A percentile compares a stretch with the other conserved stretches of the same genome.
Evolutionary conservation across 192 early-diverging fungal species (phyloP).

Genomic region (Radiomyces spectabilis): DNA sequence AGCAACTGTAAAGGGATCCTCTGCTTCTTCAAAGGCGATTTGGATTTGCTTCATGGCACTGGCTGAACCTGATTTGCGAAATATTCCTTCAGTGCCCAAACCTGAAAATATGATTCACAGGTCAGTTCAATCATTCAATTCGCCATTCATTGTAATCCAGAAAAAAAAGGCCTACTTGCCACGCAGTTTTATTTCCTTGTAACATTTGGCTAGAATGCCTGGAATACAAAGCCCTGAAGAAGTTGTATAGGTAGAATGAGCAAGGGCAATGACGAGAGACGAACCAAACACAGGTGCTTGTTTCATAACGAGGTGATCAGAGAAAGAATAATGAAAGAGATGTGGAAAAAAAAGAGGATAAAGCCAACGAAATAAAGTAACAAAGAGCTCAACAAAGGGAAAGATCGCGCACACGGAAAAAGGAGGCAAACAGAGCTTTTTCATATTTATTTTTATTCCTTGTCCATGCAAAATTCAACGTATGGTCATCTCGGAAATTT

Average conservation of each 20-base stretch:
- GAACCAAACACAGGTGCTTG: conserved; percentile 1
- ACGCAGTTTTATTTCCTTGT: not conserved
- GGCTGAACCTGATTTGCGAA: conserved; percentile 1
- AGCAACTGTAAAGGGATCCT: not conserved
- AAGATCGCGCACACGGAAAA: no score
- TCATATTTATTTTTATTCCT: no score
- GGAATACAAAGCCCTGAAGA: not conserved
- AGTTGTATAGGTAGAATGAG: not conserved
- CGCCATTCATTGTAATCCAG: not conserved
- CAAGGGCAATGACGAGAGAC: not conserved
- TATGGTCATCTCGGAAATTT: no score
- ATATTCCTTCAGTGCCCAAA: not conserved
- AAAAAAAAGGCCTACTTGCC: not conserved
- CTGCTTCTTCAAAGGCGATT: not conserved
- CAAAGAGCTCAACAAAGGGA: conserved; percentile 1
- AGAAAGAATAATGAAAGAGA: not conserved
- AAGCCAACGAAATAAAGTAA: conserved; percentile 1
- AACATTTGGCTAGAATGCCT: not conserved
- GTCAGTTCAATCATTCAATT: not conserved
- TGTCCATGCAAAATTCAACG: no score
- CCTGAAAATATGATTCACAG: not conserved
- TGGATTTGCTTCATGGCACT: not conserved
- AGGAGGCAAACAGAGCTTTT: no score
- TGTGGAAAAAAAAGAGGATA: not conserved
- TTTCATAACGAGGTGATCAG: not conserved